Evolutionary conservation across 352 stramenopile genomes (phyloP).

Genomic region (Thraustotheca clavata): DNA sequence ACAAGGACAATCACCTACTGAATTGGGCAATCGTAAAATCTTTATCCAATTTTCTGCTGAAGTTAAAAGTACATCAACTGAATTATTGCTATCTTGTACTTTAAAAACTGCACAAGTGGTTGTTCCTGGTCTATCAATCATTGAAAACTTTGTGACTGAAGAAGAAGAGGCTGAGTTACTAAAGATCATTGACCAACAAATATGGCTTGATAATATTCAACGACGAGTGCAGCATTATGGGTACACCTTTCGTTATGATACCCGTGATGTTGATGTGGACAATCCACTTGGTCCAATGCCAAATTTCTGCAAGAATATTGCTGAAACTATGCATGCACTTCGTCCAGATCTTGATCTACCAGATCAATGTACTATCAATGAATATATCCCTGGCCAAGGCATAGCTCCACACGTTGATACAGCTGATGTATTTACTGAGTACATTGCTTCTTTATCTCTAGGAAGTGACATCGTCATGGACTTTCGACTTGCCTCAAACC

Average conservation of each 20-base stretch:
- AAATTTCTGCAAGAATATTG: not conserved
- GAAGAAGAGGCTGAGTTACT: conserved; percentile 22
- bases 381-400: conserved; percentile 32
- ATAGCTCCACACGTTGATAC: conserved; percentile 36
- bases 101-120: conserved; percentile 20
- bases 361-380: conserved; percentile 32
- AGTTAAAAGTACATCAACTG: not conserved
- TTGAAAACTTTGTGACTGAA: conserved; percentile 21
- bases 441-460: conserved; percentile 28
- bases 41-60: conserved; percentile 18
- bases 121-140: conserved; percentile 22
- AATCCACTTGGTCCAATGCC: conserved; percentile 14
- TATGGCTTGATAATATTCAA: conserved; percentile 20
- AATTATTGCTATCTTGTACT: conserved; percentile 1
- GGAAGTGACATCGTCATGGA: conserved; percentile 27
- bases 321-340: not conserved
- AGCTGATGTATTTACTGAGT: conserved; percentile 25
- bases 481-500: conserved; percentile 17
- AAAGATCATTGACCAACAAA: conserved; percentile 4
- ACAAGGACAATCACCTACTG: not conserved
- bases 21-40: conserved; percentile 12
- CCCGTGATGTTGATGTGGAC: conserved; percentile 19
- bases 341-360: conserved; percentile 3
- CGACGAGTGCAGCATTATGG: conserved; percentile 26
- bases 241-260: conserved; percentile 24